A percentile compares a stretch with the other conserved stretches of the same genome.
Conservation (phyloP, 441 rosid species). For the Pelargonium australe region DNA sequence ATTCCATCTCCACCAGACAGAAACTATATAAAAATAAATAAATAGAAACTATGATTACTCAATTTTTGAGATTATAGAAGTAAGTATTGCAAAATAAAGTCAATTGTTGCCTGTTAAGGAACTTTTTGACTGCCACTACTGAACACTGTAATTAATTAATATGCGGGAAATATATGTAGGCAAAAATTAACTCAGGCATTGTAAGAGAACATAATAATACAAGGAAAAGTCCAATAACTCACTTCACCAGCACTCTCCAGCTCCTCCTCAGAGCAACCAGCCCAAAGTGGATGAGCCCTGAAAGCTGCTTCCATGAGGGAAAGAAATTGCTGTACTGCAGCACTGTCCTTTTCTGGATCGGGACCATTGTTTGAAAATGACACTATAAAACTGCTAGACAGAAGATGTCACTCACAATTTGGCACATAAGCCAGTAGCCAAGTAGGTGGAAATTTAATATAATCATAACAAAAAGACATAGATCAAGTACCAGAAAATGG, state of each 20-base stretch:
- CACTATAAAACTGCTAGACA: slow-evolving; percentile 64
- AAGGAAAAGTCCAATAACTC: slow-evolving; percentile 25
- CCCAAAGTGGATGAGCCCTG: slow-evolving; percentile 93
- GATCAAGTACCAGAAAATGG: too few species aligned
- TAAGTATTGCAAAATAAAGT: too few species aligned
- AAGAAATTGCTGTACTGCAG: slow-evolving; percentile 59
- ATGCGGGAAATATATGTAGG: neutral
- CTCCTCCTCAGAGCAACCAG: slow-evolving; percentile 91
- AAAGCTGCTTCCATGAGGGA: slow-evolving; percentile 81
- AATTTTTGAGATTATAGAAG: neutral
- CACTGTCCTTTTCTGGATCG: slow-evolving; percentile 71
- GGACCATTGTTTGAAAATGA: slow-evolving; percentile 72
- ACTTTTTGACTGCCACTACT: neutral
- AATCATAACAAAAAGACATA: too few species aligned
- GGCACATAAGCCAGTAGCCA: neutral
- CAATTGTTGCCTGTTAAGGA: too few species aligned
- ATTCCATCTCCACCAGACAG: neutral
- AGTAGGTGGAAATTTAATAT: neutral
- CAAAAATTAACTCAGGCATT: neutral
- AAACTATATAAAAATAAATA: neutral
- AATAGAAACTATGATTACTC: neutral
- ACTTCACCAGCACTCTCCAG: slow-evolving; percentile 93
- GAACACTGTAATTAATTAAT: neutral
- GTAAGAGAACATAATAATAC: too few species aligned
- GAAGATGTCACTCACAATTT: slow-evolving; percentile 8